Base-by-base conservation (phyloP, 2,329 filamentous ascomycete genomes). In the Geosmithia morbida region DNA sequence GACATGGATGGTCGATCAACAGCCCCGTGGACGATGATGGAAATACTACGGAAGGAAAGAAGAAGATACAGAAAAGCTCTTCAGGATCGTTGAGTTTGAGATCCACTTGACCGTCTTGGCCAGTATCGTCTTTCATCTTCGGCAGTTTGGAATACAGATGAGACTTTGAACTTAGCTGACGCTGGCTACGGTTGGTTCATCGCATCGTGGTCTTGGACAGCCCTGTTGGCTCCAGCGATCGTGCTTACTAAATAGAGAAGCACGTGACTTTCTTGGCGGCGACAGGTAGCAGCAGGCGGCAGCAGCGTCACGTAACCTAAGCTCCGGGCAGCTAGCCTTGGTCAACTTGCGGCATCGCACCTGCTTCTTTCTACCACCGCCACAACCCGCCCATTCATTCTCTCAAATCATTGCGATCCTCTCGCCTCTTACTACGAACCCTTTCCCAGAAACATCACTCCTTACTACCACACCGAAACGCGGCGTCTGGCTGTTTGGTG, bases 301-400 rank as follows among this genome's bases (percentile, higher is more conserved):
- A 67, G 57, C 58, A 37, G 64, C 57, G 62, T 70, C 66, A 62
- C 67, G 67, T 70, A 70, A 67, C 60, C 56, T 49, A 55, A 65
- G 63, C 64, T 64, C 57, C 54, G 46, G 49, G 50, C 49, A 66
- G 64, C 64, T 66, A 63, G 56, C 22, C 22, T 60, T 26, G 39
- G 42, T 58, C 59, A 59, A 61, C 55, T 55, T 56, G 53, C 60
- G 61, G 59, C 58, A 63, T 62, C 56, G 61, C 4, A 37, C 33
- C 6, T 37, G 55, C 57, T 63, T 62, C 61, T 57, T 64, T 63
- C 57, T 52, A 53, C 56, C 33, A 49, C 45, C 22, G 41, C 47
- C 40, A 22, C 47, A 22, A 29, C 26, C 16, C 43, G n/a, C 41
- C 8, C n/a, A 17, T 17, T 16, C 46, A 41, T 18, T 22, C 20